Base-by-base conservation (phyloP, 2,329 filamentous ascomycete species). In the Metarhizium sp. region DNA sequence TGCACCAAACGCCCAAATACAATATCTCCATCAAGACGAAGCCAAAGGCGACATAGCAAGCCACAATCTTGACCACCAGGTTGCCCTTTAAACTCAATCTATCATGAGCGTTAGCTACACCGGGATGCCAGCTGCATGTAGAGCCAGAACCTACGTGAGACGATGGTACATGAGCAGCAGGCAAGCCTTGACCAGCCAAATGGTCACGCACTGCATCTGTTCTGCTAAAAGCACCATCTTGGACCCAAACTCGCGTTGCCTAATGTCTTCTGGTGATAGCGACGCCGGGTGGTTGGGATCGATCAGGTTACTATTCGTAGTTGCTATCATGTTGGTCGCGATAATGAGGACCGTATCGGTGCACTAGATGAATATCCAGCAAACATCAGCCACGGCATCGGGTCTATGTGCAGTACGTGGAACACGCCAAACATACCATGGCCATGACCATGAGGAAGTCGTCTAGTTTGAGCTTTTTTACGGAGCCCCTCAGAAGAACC, bases 151-250 rank as follows among this genome's bases (percentile, higher is more conserved):
- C 55, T 54, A 77, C 70, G 78, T 80, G 57, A 84, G 69, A 48
- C 79, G 78, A 59, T 75, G 70, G 60, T 81, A 84, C 72, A 84
- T 75, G 58, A 82, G 67, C 38, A 85, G 63, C 59, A 85, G 70
- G 61, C 80, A 84, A 8, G 71, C 66, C 64, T 85, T 85, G 59
- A 82, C 72, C 0, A 71, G 66, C 76, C 79, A 84, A 34, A 79
- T 78, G 10, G 78, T 76, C 53, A 82, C 71, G 18, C 85, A 71
- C 70, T 87, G 86, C 62, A 78, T 76, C 66, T 85, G 74, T 60
- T 86, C 82, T 2, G 80, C 78, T 8, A 84, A 76, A 42, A 85
- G 71, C 1, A 85, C 81, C 71, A 82, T 77, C 72, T 86, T 86
- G 49, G 80, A 84, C 11, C 82, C 83, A 42, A 66, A 69, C 0